Percentiles rank a stretch among this genome's conserved stretches.
phyloP scores from a whole-genome alignment of 805 yeast species.

The Huiozyma sinensis region DNA sequence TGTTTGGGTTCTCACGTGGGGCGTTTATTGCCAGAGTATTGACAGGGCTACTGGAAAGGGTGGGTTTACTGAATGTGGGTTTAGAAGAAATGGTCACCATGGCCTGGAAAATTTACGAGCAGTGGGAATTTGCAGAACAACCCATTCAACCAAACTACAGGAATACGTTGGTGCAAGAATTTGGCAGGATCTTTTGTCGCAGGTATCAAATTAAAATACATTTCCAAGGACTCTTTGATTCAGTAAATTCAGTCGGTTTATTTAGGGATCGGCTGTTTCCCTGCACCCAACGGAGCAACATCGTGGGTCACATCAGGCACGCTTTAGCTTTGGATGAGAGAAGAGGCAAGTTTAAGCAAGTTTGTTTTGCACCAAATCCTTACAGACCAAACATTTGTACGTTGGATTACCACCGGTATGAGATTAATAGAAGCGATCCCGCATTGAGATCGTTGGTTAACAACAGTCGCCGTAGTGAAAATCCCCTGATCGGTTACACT shows the following conservation, averaged over 20 bases:
- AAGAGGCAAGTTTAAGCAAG: slow-evolving; percentile 51
- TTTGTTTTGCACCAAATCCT: slow-evolving; percentile 37
- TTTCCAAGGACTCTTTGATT: slow-evolving; percentile 61
- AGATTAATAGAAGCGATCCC: background rate
- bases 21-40: slow-evolving; percentile 55
- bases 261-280: slow-evolving; percentile 50
- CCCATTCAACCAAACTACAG: slow-evolving; percentile 37
- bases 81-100: slow-evolving; percentile 44
- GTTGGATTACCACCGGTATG: slow-evolving; percentile 8
- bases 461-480: background rate
- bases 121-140: slow-evolving; percentile 52
- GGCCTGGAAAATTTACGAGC: slow-evolving; percentile 53
- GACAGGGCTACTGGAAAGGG: slow-evolving; percentile 53
- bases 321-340: slow-evolving; percentile 61
- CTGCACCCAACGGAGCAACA: slow-evolving; percentile 38
- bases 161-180: slow-evolving; percentile 40
- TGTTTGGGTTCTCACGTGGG: slow-evolving; percentile 57
- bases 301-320: slow-evolving; percentile 52
- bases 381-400: slow-evolving; percentile 26
- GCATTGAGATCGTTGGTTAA: background rate
- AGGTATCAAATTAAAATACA: slow-evolving; percentile 33
- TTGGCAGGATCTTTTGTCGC: slow-evolving; percentile 43
- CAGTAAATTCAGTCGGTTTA: slow-evolving; percentile 57
- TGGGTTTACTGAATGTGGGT: slow-evolving; percentile 49
- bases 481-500: slow-evolving; percentile 3